Conservation (phyloP, 2,329 filamentous ascomycete species). For the Botrytis paeoniae region DNA sequence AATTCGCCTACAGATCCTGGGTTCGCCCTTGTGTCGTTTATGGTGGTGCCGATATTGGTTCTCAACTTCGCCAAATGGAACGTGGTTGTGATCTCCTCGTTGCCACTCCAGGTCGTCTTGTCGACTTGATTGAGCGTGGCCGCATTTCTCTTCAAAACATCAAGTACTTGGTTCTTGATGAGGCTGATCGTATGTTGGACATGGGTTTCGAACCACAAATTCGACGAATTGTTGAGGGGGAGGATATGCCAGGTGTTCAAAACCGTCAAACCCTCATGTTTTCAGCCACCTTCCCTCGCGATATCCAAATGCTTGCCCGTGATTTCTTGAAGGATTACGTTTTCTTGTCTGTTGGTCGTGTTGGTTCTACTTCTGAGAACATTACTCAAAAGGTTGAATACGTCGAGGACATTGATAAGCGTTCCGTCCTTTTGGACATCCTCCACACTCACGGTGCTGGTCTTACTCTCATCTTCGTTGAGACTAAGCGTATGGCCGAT, state of each 20-base stretch:
- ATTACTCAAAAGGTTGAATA: slow-evolving; percentile 99
- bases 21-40: slow-evolving; percentile 98
- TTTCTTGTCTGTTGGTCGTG: slow-evolving; percentile 97
- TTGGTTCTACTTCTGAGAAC: slow-evolving; percentile 99
- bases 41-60: slow-evolving; percentile 97
- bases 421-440: slow-evolving; percentile 94
- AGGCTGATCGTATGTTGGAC: slow-evolving; percentile 99
- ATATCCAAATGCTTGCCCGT: slow-evolving; percentile 98
- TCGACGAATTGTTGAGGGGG: slow-evolving; percentile 94
- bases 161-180: slow-evolving; percentile 97
- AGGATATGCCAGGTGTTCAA: slow-evolving; percentile 88
- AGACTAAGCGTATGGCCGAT: slow-evolving; percentile 99
- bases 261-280: slow-evolving; percentile 99
- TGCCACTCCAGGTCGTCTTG: slow-evolving; percentile 93
- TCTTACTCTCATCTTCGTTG: slow-evolving; percentile 95
- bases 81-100: slow-evolving; percentile 95
- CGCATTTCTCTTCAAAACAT: slow-evolving; percentile 97
- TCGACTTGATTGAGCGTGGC: slow-evolving; percentile 97
- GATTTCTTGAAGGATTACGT: slow-evolving; percentile 99
- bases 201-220: slow-evolving; percentile 99
- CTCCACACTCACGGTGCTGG: slow-evolving; percentile 89
- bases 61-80: slow-evolving; percentile 97
- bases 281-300: slow-evolving; percentile 96
- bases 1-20: slow-evolving; percentile 99
- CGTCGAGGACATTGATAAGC: slow-evolving; percentile 95